phyloP scores from a whole-genome alignment of 345 rosid species.

The Linum lewisii region DNA sequence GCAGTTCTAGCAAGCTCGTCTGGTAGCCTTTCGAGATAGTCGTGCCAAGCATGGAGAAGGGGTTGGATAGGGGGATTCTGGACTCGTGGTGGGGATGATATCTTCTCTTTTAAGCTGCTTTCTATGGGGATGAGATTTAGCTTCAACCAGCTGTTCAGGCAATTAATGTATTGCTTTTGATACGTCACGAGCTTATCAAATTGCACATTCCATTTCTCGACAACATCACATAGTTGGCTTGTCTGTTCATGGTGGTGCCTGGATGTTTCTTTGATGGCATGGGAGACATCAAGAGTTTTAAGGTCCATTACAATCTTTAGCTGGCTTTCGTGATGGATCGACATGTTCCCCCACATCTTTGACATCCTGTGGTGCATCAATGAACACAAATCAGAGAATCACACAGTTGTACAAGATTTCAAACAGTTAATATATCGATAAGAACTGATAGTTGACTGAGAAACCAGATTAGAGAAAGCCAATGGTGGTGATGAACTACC shows the following conservation, averaged over 20 bases:
- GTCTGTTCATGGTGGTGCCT: conserved; percentile 70
- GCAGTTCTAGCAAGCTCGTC: conserved; percentile 85
- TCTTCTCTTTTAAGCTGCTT: conserved; percentile 28
- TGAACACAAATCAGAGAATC: background rate
- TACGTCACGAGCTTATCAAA: conserved; percentile 59
- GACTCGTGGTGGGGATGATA: conserved; percentile 59
- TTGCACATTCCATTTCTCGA: conserved; percentile 63
- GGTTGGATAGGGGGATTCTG: conserved; percentile 73
- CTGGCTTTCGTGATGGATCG: conserved; percentile 60
- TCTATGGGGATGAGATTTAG: conserved; percentile 27
- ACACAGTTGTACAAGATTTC: background rate
- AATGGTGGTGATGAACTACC: background rate
- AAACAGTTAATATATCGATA: too few species aligned
- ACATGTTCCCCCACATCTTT: conserved; percentile 76
- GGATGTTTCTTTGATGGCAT: conserved; percentile 63
- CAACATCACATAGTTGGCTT: conserved; percentile 43
- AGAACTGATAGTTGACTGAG: too few species aligned
- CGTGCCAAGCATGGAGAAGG: conserved; percentile 63
- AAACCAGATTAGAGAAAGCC: background rate
- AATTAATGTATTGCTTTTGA: conserved; percentile 71
- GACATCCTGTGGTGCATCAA: conserved; percentile 51
- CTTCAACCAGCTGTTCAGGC: conserved; percentile 25
- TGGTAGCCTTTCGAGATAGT: conserved; percentile 61
- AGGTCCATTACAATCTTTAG: conserved; percentile 51
- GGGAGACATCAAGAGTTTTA: conserved; percentile 47